Percentiles rank a stretch among this genome's conserved stretches.
phyloP scores from a whole-genome alignment of 192 early-diverging fungal species.

The Entrophospora sp. region DNA sequence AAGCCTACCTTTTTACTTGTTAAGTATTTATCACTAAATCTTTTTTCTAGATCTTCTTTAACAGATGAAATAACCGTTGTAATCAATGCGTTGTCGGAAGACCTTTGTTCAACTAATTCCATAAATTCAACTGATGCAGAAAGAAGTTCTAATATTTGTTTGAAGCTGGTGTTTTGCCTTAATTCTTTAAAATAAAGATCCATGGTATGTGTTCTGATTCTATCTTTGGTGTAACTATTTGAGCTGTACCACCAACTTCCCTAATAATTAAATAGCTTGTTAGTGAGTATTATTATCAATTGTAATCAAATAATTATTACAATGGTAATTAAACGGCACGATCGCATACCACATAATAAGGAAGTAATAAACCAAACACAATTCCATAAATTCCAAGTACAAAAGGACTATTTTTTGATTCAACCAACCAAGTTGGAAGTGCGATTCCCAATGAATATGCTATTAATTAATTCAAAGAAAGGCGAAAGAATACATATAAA shows the following conservation, averaged over 20 bases:
- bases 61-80: conserved; percentile 35
- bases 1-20: conserved; percentile 45
- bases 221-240: conserved; percentile 80
- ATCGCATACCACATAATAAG: conserved; percentile 64
- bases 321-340: neutral
- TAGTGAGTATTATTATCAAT: neutral
- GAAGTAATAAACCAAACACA: conserved; percentile 82
- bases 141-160: conserved; percentile 69
- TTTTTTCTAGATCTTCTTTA: conserved; percentile 44
- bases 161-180: conserved; percentile 60
- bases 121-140: conserved; percentile 68
- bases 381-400: conserved; percentile 80
- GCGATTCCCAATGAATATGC: conserved; percentile 88
- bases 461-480: neutral
- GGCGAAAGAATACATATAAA: neutral
- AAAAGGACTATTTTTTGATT: conserved; percentile 72
- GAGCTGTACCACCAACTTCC: conserved; percentile 94
- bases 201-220: conserved; percentile 86
- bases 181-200: conserved; percentile 82
- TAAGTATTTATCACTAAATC: conserved; percentile 52
- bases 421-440: conserved; percentile 83
- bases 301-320: neutral
- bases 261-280: conserved; percentile 30
- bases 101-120: conserved; percentile 33
- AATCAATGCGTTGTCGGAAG: conserved; percentile 38